Conservation (phyloP, 805 yeast species). For the Hanseniaspora mollemarum region DNA sequence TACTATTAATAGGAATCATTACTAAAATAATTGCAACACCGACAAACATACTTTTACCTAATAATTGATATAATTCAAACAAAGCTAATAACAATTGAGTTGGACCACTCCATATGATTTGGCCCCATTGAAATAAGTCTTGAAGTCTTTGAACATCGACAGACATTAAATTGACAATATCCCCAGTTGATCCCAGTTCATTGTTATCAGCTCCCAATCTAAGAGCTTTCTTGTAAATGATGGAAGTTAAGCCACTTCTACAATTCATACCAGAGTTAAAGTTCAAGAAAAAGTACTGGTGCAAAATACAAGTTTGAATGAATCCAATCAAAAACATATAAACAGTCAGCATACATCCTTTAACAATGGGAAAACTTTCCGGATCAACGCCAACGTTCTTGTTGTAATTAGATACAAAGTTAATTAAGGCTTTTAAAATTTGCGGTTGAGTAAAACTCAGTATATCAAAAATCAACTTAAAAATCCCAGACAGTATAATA, state of each 20-base stretch:
- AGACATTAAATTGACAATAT: conserved; percentile 86
- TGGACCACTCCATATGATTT: conserved; percentile 86
- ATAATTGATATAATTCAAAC: conserved; percentile 52
- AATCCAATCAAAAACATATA: conserved; percentile 67
- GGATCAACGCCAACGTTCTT: conserved; percentile 21
- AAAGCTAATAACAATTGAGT: conserved; percentile 74
- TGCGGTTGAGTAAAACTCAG: conserved; percentile 84
- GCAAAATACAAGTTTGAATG: conserved; percentile 64
- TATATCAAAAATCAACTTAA: conserved; percentile 64
- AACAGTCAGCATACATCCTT: conserved; percentile 63
- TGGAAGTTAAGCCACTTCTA: conserved; percentile 55
- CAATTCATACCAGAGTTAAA: conserved; percentile 69
- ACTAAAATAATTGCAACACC: conserved; percentile 72
- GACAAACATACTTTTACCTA: conserved; percentile 92
- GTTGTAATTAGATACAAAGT: conserved; percentile 41
- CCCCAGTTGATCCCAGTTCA: conserved; percentile 70
- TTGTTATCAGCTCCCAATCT: conserved; percentile 61
- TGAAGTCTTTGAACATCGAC: conserved; percentile 85
- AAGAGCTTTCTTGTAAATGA: conserved; percentile 57
- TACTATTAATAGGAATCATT: conserved; percentile 70
- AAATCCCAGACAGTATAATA: conserved; percentile 59
- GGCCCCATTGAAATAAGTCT: conserved; percentile 66
- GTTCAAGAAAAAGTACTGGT: conserved; percentile 66
- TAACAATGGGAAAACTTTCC: conserved; percentile 43
- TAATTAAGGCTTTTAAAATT: conserved; percentile 53